These are phyloP conservation scores for Phytophthora fragariae DNA, from an alignment of 352 stramenopile species.

Conservation along the genomic window DNA sequence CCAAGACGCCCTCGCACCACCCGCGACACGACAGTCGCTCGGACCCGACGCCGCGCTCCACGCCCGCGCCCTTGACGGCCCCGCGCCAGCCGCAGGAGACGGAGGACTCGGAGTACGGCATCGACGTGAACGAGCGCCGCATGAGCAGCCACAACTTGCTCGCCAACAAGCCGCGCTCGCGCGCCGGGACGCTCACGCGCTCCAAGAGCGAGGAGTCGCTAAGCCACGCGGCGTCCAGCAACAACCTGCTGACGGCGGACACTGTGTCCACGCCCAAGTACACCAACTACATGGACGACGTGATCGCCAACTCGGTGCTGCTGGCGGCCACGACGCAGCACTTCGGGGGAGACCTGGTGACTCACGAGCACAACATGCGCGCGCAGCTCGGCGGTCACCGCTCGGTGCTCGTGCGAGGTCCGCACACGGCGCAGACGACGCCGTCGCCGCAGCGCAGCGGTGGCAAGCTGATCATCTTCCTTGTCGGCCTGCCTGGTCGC, in stretches of 20 bases:
- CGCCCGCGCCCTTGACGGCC: conserved; percentile 32
- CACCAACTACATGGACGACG: conserved; percentile 74
- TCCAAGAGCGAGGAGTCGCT: conserved; percentile 82
- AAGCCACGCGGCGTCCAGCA: conserved; percentile 26
- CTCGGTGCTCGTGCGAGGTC: conserved; percentile 61
- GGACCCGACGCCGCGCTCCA: conserved; percentile 31
- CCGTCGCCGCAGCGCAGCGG: conserved; percentile 47
- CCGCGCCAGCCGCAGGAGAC: conserved; percentile 61
- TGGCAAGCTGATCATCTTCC: conserved; percentile 84
- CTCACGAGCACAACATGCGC: conserved; percentile 77
- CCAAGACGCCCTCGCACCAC: conserved; percentile 10
- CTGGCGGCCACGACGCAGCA: conserved; percentile 85
- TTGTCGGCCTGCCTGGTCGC: conserved; percentile 77
- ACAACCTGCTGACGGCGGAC: conserved; percentile 23
- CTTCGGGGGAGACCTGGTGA: conserved; percentile 86
- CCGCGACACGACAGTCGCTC: conserved; percentile 33
- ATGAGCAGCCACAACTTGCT: conserved; percentile 45
- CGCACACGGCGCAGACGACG: conserved; percentile 41
- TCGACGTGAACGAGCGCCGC: conserved; percentile 54
- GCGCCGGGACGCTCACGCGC: conserved; percentile 66
- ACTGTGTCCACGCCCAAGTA: conserved; percentile 61
- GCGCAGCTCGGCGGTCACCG: conserved; percentile 77
- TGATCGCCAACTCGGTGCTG: conserved; percentile 73
- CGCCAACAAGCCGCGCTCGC: conserved; percentile 37
- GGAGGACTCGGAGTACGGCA: conserved; percentile 75